A percentile compares a stretch with the other conserved stretches of the same genome.
These are phyloP conservation scores for Vitis hybrid DNA, from an alignment of 177 flowering plant genomes.

Conservation along the genomic window DNA sequence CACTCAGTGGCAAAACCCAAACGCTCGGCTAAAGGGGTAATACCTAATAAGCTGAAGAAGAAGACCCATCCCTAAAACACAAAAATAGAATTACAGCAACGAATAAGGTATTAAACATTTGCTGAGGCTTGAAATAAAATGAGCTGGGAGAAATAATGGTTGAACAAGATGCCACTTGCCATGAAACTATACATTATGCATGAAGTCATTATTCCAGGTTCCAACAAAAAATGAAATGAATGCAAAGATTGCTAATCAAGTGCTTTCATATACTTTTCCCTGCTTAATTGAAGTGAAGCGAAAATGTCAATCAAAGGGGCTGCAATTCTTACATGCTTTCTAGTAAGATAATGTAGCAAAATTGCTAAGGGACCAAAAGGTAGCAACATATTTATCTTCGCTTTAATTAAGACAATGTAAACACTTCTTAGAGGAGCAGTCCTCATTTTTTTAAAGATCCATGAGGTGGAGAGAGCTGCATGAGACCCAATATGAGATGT, in stretches of 20 bases:
- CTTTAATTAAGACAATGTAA: constrained; percentile 45
- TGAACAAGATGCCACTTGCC: no score
- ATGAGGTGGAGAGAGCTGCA: constrained; percentile 22
- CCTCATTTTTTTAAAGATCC: constrained; percentile 28
- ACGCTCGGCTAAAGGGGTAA: constrained; percentile 65
- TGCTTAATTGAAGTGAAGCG: background rate
- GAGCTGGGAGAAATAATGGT: no score
- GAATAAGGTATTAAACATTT: background rate
- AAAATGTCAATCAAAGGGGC: background rate
- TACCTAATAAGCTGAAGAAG: constrained; percentile 62
- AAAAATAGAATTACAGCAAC: constrained; percentile 1
- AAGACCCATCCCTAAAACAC: constrained; percentile 60
- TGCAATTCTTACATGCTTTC: constrained; percentile 43
- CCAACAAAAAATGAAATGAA: background rate
- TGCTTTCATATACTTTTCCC: background rate
- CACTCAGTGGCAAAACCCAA: constrained; percentile 69
- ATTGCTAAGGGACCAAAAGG: constrained; percentile 68
- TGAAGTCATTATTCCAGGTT: background rate
- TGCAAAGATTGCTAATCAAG: no score
- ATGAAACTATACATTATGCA: no score
- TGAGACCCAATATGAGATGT: constrained; percentile 21
- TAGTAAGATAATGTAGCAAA: constrained; percentile 42
- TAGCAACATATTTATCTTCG: constrained; percentile 59
- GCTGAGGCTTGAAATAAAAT: background rate
- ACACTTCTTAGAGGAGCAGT: constrained; percentile 35